Base-by-base conservation (phyloP, 495 filamentous ascomycete genomes). In the Aspergillus cristatus region DNA sequence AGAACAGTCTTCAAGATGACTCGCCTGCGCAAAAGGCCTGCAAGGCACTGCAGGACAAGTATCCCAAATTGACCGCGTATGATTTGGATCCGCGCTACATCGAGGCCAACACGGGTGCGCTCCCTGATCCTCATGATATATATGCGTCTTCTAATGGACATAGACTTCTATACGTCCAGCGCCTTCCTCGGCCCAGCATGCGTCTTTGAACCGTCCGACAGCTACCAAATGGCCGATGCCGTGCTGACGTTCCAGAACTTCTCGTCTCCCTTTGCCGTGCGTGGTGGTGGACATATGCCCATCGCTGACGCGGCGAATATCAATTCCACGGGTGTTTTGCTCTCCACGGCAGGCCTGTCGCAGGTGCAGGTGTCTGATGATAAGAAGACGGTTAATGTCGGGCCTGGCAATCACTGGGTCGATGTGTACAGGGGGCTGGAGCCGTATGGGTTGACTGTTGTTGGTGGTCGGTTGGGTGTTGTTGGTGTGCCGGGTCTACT, bases 401-500 rank as follows among this genome's bases (percentile, higher is more conserved):
- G 40, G 6, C 42, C 42, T 11, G 42, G 42, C 3, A 45, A 38
- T 30, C 26, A 25, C 12, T 45, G 42, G 42, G 10, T 32, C 4
- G 31, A 45, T 14, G 35, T 45, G 6, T 45, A 45, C 35, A 15
- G 33, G 5, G 29, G 30, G 15, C 29, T 45, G 4, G 35, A 37
- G 12, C 42, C 42, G 11, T 39, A 34, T 13, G 37, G 32, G 3
- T 14, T 64, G 2, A 22, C 49, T 2, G 38, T 55, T 13, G 43
- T 46, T 18, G 49, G 49, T 6, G 52, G 48, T 13, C 45, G 49
- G 7, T 38, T 45, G 11, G 35, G 32, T 16, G 24, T 29, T 20
- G 48, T 55, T 12, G 51, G 48, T 3, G 38, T 55, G 6, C 43
- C 28, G 14, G 51, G 51, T 15, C 33, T 64, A 1, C 47, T 48